phyloP scores from a whole-genome alignment of 1,139 yeast genomes.

The Komagataea norvegica region DNA sequence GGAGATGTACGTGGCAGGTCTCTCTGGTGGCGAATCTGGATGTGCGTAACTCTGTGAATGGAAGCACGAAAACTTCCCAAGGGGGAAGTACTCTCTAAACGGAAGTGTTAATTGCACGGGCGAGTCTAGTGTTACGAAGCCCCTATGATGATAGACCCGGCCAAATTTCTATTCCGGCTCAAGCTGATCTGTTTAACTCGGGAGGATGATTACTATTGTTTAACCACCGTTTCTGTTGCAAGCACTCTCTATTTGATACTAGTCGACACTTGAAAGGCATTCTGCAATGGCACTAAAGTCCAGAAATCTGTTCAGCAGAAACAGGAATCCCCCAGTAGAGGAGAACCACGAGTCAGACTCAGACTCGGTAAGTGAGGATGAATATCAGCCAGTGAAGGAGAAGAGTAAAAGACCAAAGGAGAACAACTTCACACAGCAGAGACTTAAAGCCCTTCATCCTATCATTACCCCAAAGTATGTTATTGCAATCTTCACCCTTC shows the following conservation, averaged over 20 bases:
- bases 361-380: conserved; percentile 37
- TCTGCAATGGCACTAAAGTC: conserved; percentile 20
- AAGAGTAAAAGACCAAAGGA: conserved; percentile 45
- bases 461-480: conserved; percentile 89
- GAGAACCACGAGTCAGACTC: conserved; percentile 32
- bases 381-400: conserved; percentile 28
- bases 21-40: background rate
- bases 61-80: background rate
- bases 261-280: no score
- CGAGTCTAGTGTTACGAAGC: no score
- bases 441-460: conserved; percentile 58
- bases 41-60: conserved; percentile 3
- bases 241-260: no score
- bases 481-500: conserved; percentile 67
- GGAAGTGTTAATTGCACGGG: no score
- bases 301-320: conserved; percentile 24
- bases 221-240: background rate
- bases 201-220: no score
- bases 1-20: conserved; percentile 8
- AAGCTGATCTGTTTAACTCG: no score
- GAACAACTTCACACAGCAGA: conserved; percentile 64
- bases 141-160: no score
- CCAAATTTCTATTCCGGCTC: no score
- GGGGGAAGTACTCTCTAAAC: background rate
- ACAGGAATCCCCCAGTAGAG: conserved; percentile 15